Conservation (phyloP, 441 rosid species). For the Omphalea diandra region DNA sequence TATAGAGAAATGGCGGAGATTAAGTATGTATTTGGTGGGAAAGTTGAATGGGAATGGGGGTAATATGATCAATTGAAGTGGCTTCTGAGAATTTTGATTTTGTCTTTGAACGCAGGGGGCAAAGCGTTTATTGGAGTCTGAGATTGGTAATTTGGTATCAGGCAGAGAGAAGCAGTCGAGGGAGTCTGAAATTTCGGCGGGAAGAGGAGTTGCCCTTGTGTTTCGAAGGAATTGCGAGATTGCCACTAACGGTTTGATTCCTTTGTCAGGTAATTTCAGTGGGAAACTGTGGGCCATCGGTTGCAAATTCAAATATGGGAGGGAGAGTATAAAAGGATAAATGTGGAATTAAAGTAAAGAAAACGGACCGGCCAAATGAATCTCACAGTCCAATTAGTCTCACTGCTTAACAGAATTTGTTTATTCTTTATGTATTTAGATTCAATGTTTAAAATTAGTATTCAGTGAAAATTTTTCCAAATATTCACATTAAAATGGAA, state of each 20-base stretch:
- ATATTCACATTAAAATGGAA: too few relatives aligned
- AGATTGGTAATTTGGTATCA: slow-evolving; percentile 33
- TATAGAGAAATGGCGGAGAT: background rate
- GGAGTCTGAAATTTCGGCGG: slow-evolving; percentile 67
- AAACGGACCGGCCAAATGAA: background rate
- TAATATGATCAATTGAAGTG: background rate
- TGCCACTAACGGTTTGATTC: slow-evolving; percentile 65
- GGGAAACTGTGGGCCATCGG: slow-evolving; percentile 18
- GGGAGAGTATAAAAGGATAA: slow-evolving; percentile 10
- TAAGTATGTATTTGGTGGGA: background rate
- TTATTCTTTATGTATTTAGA: too few relatives aligned
- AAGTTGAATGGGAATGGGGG: slow-evolving; percentile 16
- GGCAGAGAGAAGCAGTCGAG: slow-evolving; percentile 48
- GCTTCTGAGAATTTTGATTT: slow-evolving; percentile 9
- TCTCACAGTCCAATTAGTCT: too few relatives aligned
- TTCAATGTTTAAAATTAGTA: too few relatives aligned
- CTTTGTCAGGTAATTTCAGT: slow-evolving; percentile 31
- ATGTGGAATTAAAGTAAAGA: slow-evolving; percentile 3
- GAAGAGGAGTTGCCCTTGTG: slow-evolving; percentile 22
- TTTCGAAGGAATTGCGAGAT: slow-evolving; percentile 21
- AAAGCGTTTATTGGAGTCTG: slow-evolving; percentile 26
- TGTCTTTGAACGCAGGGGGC: slow-evolving; percentile 26
- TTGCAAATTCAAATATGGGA: slow-evolving; percentile 25
- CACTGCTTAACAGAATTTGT: too few relatives aligned
- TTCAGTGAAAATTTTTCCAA: too few relatives aligned